Conservation (phyloP, 257 asterid genomes). For the Ocimum tenuiflorum region DNA sequence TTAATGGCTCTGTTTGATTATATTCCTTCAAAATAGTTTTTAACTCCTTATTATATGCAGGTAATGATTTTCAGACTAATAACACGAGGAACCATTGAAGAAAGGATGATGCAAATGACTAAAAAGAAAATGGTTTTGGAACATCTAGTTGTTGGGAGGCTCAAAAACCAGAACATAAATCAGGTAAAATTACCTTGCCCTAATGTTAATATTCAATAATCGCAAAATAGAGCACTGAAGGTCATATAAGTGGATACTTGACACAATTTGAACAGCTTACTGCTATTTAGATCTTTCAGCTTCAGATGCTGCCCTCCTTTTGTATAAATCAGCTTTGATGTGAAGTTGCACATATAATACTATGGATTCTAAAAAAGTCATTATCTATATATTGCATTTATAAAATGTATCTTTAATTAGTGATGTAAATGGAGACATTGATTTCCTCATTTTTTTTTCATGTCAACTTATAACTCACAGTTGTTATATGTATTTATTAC, state of each 20-base stretch:
- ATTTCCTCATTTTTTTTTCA: background rate
- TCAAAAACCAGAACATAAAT: constrained; percentile 83
- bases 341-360: background rate
- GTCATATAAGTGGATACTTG: background rate
- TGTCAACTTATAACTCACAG: background rate
- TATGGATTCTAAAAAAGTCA: background rate
- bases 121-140: constrained; percentile 98
- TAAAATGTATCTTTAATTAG: background rate
- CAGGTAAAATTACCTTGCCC: constrained; percentile 48
- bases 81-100: constrained; percentile 91
- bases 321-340: background rate
- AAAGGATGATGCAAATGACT: constrained; percentile 99
- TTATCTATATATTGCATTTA: no score
- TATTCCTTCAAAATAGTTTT: constrained; percentile 10
- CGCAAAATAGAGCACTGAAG: constrained; percentile 1
- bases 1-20: constrained; percentile 18
- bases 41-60: constrained; percentile 39
- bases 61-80: constrained; percentile 91
- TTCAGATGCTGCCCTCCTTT: background rate
- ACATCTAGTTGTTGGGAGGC: constrained; percentile 94
- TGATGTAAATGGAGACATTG: background rate
- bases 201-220: background rate
- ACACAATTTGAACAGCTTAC: constrained; percentile 1
- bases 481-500: background rate
- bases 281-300: background rate